Base-by-base conservation (phyloP, 2,329 filamentous ascomycete genomes). In the Chalaropsis ovoidea region DNA sequence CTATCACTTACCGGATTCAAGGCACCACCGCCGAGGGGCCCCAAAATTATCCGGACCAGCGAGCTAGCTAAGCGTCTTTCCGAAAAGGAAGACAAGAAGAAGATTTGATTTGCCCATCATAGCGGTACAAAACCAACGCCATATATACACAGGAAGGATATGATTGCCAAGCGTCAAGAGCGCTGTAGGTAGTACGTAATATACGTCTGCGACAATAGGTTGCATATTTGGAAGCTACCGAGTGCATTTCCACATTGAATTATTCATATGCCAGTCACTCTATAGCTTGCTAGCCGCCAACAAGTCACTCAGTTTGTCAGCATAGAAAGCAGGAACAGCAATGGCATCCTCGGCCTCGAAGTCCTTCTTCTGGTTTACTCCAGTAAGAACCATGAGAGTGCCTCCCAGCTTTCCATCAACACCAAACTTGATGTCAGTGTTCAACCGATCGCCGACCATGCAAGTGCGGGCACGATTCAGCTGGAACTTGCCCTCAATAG, bases 361-460 rank as follows among this genome's bases (percentile, higher is more conserved):
- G 67, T 96, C 88, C 65, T 88, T 87, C 76, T 93, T 90, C 76
- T 88, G 88, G 71, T 83, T 86, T 17, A 99, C 93, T 17, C 94
- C 94, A 0, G 92, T 96, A 74, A 96, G 78, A 4, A 99, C 94
- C 47, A 88, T 90, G 70, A 99, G 76, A 0, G 94, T 97, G 0
- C 94, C 94, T 19, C 94, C 94, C 35, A 99, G 81, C 69, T 88
- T 87, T 0, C 93, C 93, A 73, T 97, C 87, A 69, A 96, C 82
- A 2, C 94, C 94, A 74, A 99, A 99, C 74, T 89, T 86, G 74
- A 99, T 97, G 76, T 99, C 94, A 0, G 94, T 99, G 74, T 97
- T 89, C 69, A 96, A 79, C 39, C 94, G 82, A 75, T 99, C 94
- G 6, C 94, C 94, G 54, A 99, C 83, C 94, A 99, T 99, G 76